Conservation (phyloP, 768 basidiomycete species). For the Cyclocybe aegerita region DNA sequence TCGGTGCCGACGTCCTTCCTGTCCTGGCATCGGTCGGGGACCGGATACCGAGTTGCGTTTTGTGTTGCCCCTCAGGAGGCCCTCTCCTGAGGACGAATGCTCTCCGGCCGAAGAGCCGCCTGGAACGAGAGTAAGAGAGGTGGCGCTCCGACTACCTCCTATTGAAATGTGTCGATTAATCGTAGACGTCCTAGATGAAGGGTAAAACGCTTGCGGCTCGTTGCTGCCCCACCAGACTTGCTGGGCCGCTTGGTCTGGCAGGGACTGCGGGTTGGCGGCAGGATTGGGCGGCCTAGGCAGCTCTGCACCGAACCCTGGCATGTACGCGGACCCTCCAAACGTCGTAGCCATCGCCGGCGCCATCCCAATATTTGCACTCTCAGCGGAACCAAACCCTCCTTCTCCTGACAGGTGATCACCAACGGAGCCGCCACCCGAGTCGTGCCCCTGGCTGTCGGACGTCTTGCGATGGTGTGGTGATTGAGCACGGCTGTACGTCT, state of each 20-base stretch:
- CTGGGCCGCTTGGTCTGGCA: constrained; percentile 1
- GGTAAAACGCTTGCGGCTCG: constrained; percentile 1
- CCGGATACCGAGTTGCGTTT: constrained; percentile 14
- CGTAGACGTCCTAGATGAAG: neutral
- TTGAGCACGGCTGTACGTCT: constrained; percentile 1
- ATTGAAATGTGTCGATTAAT: neutral
- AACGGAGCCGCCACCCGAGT: neutral
- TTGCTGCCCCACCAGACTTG: constrained; percentile 8
- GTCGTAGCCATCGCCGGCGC: constrained; percentile 9
- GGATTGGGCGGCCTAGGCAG: neutral
- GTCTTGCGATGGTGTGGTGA: constrained; percentile 1
- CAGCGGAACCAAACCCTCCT: constrained; percentile 19
- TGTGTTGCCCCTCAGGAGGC: neutral
- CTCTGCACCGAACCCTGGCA: constrained; percentile 13
- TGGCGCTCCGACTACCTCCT: constrained; percentile 12
- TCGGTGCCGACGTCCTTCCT: constrained; percentile 10
- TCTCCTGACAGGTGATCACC: constrained; percentile 11
- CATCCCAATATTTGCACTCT: constrained; percentile 17
- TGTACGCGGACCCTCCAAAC: constrained; percentile 22
- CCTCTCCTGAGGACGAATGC: constrained; percentile 10
- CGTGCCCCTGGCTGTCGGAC: constrained; percentile 12
- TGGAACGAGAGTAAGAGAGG: constrained; percentile 11
- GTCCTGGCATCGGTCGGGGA: constrained; percentile 7
- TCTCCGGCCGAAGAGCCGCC: constrained; percentile 15
- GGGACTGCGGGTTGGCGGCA: neutral